Conservation (phyloP, 2,329 filamentous ascomycete genomes). For the Cadophora luteo-olivacea region DNA sequence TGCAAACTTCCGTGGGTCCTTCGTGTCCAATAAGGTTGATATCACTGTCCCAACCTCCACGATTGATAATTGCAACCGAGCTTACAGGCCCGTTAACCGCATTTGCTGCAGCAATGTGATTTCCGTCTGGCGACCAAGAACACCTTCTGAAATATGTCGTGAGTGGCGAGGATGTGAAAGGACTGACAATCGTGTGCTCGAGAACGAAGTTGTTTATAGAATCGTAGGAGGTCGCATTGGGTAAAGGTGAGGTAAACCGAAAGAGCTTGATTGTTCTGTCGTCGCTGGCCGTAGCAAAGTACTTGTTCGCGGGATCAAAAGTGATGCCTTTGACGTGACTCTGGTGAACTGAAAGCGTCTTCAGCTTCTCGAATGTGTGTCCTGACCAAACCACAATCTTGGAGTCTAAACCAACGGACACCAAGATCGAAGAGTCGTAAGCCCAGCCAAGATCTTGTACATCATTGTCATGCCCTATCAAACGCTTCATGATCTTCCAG, state of each 20-base stretch:
- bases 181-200: slow-evolving; percentile 86
- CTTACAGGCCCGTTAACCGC: slow-evolving; percentile 97
- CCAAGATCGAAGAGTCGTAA: slow-evolving; percentile 90
- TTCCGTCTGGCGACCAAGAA: slow-evolving; percentile 97
- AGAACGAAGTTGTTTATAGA: slow-evolving; percentile 96
- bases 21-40: slow-evolving; percentile 98
- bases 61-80: slow-evolving; percentile 94
- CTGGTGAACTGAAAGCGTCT: slow-evolving; percentile 90
- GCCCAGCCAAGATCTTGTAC: slow-evolving; percentile 99
- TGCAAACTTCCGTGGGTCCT: slow-evolving; percentile 94
- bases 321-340: slow-evolving; percentile 99
- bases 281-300: slow-evolving; percentile 97
- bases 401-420: slow-evolving; percentile 95
- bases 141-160: slow-evolving; percentile 97
- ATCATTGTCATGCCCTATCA: slow-evolving; percentile 98
- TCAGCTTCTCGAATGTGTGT: slow-evolving; percentile 96
- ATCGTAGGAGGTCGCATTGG: slow-evolving; percentile 92
- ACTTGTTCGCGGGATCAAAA: slow-evolving; percentile 98
- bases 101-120: slow-evolving; percentile 96
- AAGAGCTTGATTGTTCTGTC: slow-evolving; percentile 97
- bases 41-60: slow-evolving; percentile 91
- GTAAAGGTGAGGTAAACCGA: slow-evolving; percentile 87
- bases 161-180: slow-evolving; percentile 89
- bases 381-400: slow-evolving; percentile 99
- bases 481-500: slow-evolving; percentile 91